phyloP scores from a whole-genome alignment of 2,329 filamentous ascomycete species.

The Neoscytalidium dimidiatum region DNA sequence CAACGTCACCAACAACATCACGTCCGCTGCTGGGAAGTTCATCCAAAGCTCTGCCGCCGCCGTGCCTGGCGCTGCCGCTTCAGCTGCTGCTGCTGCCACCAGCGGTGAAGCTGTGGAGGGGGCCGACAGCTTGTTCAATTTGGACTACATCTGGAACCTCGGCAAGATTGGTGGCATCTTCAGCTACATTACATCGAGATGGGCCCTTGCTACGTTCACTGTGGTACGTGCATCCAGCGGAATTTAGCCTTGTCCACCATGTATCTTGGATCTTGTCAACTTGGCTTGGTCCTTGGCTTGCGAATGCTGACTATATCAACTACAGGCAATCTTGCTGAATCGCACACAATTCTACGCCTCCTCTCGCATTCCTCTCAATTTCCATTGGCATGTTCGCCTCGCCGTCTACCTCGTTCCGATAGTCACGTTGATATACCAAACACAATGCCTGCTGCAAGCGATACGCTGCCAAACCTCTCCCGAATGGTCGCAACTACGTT shows the following conservation, averaged over 20 bases:
- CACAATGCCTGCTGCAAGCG: slow-evolving; percentile 71
- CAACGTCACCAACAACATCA: slow-evolving; percentile 39
- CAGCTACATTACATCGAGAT: slow-evolving; percentile 86
- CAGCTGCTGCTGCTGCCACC: slow-evolving; percentile 35
- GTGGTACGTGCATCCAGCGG: slow-evolving; percentile 55
- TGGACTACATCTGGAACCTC: slow-evolving; percentile 41
- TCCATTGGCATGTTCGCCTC: slow-evolving; percentile 73
- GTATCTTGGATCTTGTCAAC: not conserved
- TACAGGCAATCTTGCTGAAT: slow-evolving; percentile 78
- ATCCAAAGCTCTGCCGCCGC: slow-evolving; percentile 49
- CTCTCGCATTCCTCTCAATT: slow-evolving; percentile 74
- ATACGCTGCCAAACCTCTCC: slow-evolving; percentile 84
- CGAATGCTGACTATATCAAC: not conserved
- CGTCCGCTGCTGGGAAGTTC: slow-evolving; percentile 41
- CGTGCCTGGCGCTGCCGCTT: slow-evolving; percentile 39
- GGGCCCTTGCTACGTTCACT: slow-evolving; percentile 84
- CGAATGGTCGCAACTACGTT: slow-evolving; percentile 47
- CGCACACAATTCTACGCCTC: slow-evolving; percentile 93
- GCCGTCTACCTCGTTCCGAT: slow-evolving; percentile 72
- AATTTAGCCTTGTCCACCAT: not conserved
- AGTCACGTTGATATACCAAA: slow-evolving; percentile 68
- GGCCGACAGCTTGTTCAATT: slow-evolving; percentile 43
- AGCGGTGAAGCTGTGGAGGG: slow-evolving; percentile 30
- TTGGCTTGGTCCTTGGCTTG: not conserved
- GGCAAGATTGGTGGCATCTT: slow-evolving; percentile 83